Conservation (phyloP, 768 basidiomycete species). For the Hirschioporus abietinus region DNA sequence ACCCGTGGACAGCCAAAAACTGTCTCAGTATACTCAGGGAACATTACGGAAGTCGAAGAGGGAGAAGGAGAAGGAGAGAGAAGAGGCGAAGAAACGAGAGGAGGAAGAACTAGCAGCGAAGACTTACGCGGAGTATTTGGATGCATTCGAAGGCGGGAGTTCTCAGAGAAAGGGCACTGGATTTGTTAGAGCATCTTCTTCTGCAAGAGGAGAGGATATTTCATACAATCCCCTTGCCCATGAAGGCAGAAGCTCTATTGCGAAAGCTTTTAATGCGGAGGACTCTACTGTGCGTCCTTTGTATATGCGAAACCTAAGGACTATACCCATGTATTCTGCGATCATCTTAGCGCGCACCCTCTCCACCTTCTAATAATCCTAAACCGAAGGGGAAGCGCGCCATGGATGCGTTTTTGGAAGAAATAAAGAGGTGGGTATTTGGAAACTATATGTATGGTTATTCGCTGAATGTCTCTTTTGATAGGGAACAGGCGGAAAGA, state of each 20-base stretch:
- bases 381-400: conserved; percentile 92
- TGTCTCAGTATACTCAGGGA: conserved; percentile 82
- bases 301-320: not conserved
- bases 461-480: not conserved
- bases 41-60: conserved; percentile 82
- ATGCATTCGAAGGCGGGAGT: conserved; percentile 76
- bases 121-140: conserved; percentile 80
- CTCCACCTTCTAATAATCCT: conserved; percentile 39
- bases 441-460: not conserved
- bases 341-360: conserved; percentile 48
- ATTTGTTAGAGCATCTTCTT: conserved; percentile 58
- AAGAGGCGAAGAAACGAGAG: conserved; percentile 81
- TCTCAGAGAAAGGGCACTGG: conserved; percentile 45
- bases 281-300: conserved; percentile 25
- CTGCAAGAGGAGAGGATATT: conserved; percentile 24
- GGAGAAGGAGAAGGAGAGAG: conserved; percentile 90
- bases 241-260: conserved; percentile 15
- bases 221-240: conserved; percentile 35
- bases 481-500: conserved; percentile 86
- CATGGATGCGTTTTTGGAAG: conserved; percentile 94
- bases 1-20: conserved; percentile 78
- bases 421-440: conserved; percentile 76
- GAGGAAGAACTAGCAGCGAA: conserved; percentile 77
- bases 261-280: conserved; percentile 24
- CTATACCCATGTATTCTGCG: conserved; percentile 9